Evolutionary conservation across 2,329 filamentous ascomycete species (phyloP).

Genomic region (Cladobotryum mycophilum): DNA sequence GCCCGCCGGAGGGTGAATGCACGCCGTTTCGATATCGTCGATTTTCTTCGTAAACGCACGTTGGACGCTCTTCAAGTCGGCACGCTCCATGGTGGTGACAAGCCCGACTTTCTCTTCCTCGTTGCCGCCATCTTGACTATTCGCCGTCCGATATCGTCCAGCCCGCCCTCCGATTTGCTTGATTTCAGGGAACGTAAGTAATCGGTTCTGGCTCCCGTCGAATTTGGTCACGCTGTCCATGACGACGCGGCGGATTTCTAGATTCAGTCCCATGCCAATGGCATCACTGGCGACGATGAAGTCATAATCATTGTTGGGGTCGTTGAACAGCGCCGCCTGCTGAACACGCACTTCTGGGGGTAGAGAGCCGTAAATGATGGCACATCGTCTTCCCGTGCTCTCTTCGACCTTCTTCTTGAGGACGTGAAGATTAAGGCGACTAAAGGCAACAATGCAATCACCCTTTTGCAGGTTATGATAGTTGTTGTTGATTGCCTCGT

Average conservation of each 20-base stretch:
- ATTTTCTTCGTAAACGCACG: slow-evolving; percentile 58
- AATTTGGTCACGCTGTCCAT: slow-evolving; percentile 75
- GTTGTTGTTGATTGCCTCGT: slow-evolving; percentile 55
- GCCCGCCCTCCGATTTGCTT: slow-evolving; percentile 95
- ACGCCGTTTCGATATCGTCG: slow-evolving; percentile 61
- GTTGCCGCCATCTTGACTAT: slow-evolving; percentile 7
- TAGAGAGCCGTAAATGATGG: slow-evolving; percentile 86
- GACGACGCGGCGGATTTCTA: slow-evolving; percentile 85
- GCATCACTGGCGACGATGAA: slow-evolving; percentile 90
- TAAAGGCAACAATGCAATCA: slow-evolving; percentile 86
- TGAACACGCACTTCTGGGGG: slow-evolving; percentile 89
- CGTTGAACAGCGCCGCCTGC: slow-evolving; percentile 90
- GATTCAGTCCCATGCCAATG: slow-evolving; percentile 93
- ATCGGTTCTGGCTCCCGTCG: slow-evolving; percentile 51
- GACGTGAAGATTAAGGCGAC: slow-evolving; percentile 71
- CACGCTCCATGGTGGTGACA: slow-evolving; percentile 70
- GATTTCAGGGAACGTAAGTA: slow-evolving; percentile 67
- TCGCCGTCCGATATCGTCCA: slow-evolving; percentile 72
- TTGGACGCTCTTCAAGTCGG: slow-evolving; percentile 59
- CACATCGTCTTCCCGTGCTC: slow-evolving; percentile 70
- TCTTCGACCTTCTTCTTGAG: slow-evolving; percentile 74
- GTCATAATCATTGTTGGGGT: slow-evolving; percentile 92
- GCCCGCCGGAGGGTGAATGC: slow-evolving; percentile 64
- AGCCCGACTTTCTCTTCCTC: slow-evolving; percentile 52
- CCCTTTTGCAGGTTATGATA: slow-evolving; percentile 71